Percentiles rank a stretch among this genome's conserved stretches.
phyloP scores from a whole-genome alignment of 305 asterid species.

The Caryopteris hybrid region DNA sequence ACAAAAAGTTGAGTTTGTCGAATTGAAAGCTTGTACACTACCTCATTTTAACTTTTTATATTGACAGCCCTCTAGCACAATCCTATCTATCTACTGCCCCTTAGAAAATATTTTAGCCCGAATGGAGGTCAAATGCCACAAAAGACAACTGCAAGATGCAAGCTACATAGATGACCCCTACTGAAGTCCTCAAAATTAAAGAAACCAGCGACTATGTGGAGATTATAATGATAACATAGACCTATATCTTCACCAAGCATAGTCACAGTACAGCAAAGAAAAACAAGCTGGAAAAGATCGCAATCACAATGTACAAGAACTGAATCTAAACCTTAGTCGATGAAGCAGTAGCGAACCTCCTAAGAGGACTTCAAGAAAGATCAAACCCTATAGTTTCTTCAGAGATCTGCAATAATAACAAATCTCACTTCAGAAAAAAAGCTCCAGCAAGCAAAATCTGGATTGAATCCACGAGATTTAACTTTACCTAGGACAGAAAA shows the following conservation, averaged over 20 bases:
- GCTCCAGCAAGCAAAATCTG: constrained; percentile 2
- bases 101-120: neutral
- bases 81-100: neutral
- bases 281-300: neutral
- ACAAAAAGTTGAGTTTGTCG: neutral
- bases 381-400: constrained; percentile 22
- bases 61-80: neutral
- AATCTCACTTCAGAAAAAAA: neutral
- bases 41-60: neutral
- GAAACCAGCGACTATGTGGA: neutral
- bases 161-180: neutral
- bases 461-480: constrained; percentile 1
- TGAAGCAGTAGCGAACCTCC: constrained; percentile 20
- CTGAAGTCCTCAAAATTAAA: no score
- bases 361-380: constrained; percentile 8
- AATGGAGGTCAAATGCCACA: neutral
- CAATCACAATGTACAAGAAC: neutral
- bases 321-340: neutral
- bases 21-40: neutral
- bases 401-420: constrained; percentile 29
- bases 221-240: neutral
- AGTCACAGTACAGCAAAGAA: neutral
- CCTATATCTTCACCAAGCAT: neutral
- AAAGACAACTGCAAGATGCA: neutral
- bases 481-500: neutral